Conservation (phyloP, 768 basidiomycete genomes). For the Phanerodontia chrysosporium region DNA sequence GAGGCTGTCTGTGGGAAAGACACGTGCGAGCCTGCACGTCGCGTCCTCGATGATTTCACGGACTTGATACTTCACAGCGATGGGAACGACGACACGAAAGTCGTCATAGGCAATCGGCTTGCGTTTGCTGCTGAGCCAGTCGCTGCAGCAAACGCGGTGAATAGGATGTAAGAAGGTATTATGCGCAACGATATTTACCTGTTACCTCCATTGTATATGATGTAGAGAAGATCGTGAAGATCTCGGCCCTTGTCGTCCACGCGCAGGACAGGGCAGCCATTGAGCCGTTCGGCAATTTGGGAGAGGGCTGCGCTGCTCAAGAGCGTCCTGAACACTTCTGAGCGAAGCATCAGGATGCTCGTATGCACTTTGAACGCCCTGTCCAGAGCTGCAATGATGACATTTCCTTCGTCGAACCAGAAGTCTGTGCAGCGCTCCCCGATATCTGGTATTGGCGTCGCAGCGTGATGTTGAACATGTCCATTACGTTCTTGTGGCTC, state of each 20-base stretch:
- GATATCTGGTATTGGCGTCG: slow-evolving; percentile 6
- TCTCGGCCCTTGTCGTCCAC: background rate
- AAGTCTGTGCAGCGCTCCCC: background rate
- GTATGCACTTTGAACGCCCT: slow-evolving; percentile 1
- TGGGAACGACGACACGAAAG: background rate
- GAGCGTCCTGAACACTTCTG: background rate
- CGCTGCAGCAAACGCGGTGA: background rate
- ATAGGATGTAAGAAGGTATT: background rate
- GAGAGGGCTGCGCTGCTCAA: background rate
- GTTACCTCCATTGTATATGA: background rate
- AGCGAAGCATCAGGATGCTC: background rate
- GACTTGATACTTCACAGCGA: background rate
- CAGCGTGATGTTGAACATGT: too few relatives aligned
- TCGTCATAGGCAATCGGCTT: background rate
- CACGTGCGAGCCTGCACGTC: background rate
- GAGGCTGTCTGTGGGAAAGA: background rate
- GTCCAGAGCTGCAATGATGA: background rate
- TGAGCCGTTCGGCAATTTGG: background rate
- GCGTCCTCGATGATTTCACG: background rate
- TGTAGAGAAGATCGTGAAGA: background rate
- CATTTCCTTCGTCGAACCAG: slow-evolving; percentile 7
- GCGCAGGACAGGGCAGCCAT: background rate
- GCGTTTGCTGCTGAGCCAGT: background rate
- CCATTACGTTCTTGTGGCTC: too few relatives aligned
- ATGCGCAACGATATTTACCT: background rate